Conservation (phyloP, 345 rosid genomes). For the Linum lewisii region DNA sequence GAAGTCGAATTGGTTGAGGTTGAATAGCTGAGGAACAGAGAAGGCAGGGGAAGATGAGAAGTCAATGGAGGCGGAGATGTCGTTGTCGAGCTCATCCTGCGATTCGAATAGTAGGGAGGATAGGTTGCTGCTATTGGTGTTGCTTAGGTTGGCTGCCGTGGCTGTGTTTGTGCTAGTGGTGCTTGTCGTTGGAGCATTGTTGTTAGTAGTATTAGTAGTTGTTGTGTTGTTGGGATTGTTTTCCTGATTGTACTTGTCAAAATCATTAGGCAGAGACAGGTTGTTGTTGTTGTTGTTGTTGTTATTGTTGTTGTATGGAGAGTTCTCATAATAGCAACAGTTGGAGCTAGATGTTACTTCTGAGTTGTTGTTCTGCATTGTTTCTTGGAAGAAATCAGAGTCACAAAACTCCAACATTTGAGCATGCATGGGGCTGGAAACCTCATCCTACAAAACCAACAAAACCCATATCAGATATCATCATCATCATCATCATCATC, state of each 20-base stretch:
- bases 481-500: not conserved
- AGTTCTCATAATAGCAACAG: slow-evolving; percentile 46
- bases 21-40: slow-evolving; percentile 38
- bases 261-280: slow-evolving; percentile 23
- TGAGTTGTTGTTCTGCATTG: slow-evolving; percentile 40
- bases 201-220: slow-evolving; percentile 15
- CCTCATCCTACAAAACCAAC: slow-evolving; percentile 52
- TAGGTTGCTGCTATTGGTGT: slow-evolving; percentile 25
- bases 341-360: slow-evolving; percentile 55
- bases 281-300: no score
- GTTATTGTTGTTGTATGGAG: slow-evolving; percentile 30
- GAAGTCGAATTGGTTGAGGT: slow-evolving; percentile 49
- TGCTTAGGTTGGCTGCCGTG: slow-evolving; percentile 4
- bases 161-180: slow-evolving; percentile 17
- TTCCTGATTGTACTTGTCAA: slow-evolving; percentile 20
- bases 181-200: slow-evolving; percentile 11
- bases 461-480: not conserved
- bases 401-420: slow-evolving; percentile 56
- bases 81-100: slow-evolving; percentile 59
- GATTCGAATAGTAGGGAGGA: slow-evolving; percentile 51
- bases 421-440: slow-evolving; percentile 62
- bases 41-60: slow-evolving; percentile 60
- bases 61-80: slow-evolving; percentile 70
- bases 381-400: slow-evolving; percentile 50
- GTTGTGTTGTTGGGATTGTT: slow-evolving; percentile 22